Evolutionary conservation across 1,139 yeast genomes (phyloP).

Genomic region (Pichia cactophila): DNA sequence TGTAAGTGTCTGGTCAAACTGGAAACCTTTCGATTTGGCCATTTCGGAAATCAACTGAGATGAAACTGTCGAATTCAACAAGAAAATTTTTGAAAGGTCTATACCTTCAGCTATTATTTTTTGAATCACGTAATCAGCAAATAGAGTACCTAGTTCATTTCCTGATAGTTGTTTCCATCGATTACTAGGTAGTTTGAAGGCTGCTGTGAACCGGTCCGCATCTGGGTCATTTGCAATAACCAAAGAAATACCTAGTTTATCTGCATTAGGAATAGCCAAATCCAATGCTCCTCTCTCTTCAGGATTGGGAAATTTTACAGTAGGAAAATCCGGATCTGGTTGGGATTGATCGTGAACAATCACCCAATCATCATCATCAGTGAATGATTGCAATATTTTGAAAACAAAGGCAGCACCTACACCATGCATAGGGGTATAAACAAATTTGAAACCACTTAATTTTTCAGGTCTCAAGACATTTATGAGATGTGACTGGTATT

Average conservation of each 20-base stretch:
- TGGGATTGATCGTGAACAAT: slow-evolving; percentile 50
- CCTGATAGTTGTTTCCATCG: slow-evolving; percentile 81
- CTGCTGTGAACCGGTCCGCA: slow-evolving; percentile 85
- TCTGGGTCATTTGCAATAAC: slow-evolving; percentile 94
- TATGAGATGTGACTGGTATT: slow-evolving; percentile 33
- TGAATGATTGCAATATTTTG: slow-evolving; percentile 16
- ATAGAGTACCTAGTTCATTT: slow-evolving; percentile 80
- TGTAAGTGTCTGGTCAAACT: slow-evolving; percentile 74
- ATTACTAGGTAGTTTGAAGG: slow-evolving; percentile 42
- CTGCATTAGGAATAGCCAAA: slow-evolving; percentile 54
- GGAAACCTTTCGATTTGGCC: slow-evolving; percentile 57
- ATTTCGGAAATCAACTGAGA: slow-evolving; percentile 71
- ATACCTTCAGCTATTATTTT: slow-evolving; percentile 17
- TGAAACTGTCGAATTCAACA: slow-evolving; percentile 86
- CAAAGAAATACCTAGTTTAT: slow-evolving; percentile 35
- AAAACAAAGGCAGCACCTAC: slow-evolving; percentile 59
- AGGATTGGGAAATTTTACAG: slow-evolving; percentile 89
- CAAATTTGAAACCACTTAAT: slow-evolving; percentile 37
- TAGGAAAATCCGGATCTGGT: slow-evolving; percentile 82
- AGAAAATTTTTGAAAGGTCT: slow-evolving; percentile 37
- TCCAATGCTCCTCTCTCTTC: slow-evolving; percentile 90
- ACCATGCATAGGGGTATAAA: slow-evolving; percentile 95
- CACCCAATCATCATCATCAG: slow-evolving; percentile 15
- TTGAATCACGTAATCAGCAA: slow-evolving; percentile 56
- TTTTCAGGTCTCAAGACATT: slow-evolving; percentile 25